Conservation (phyloP, 2,329 filamentous ascomycete species). For the Verruconis gallopava region DNA sequence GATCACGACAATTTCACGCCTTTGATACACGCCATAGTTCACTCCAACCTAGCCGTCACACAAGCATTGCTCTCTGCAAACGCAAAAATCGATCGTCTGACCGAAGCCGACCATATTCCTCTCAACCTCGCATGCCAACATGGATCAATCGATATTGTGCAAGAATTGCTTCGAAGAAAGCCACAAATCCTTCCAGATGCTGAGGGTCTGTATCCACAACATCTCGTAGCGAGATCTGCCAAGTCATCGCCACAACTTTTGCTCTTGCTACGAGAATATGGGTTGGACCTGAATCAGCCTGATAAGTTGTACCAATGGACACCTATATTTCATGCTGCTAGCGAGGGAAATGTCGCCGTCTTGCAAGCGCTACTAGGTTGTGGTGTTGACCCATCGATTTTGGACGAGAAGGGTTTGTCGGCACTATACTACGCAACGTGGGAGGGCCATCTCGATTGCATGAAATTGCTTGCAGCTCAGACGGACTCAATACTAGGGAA, state of each 20-base stretch:
- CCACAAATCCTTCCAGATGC: conserved; percentile 84
- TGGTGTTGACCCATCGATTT: conserved; percentile 62
- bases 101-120: conserved; percentile 83
- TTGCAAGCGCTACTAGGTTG: conserved; percentile 68
- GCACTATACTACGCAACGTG: conserved; percentile 98
- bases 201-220: conserved; percentile 92
- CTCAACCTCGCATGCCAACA: conserved; percentile 92
- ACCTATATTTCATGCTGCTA: conserved; percentile 87
- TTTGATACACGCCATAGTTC: conserved; percentile 87
- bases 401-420: conserved; percentile 85
- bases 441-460: conserved; percentile 92
- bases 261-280: conserved; percentile 67
- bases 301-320: conserved; percentile 98
- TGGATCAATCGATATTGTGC: conserved; percentile 71
- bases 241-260: conserved; percentile 62
- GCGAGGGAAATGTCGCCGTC: conserved; percentile 86
- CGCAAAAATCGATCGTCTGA: conserved; percentile 74
- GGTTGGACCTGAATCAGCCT: conserved; percentile 73
- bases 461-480: conserved; percentile 55
- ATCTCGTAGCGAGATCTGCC: conserved; percentile 82
- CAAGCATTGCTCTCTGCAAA: conserved; percentile 55
- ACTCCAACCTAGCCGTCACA: conserved; percentile 69
- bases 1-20: conserved; percentile 98
- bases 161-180: conserved; percentile 67
- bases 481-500: background rate